Evolutionary conservation across 345 rosid genomes (phyloP), one percentile per base, ranked within the genome.

Genomic region (Lagerstroemia speciosa): DNA sequence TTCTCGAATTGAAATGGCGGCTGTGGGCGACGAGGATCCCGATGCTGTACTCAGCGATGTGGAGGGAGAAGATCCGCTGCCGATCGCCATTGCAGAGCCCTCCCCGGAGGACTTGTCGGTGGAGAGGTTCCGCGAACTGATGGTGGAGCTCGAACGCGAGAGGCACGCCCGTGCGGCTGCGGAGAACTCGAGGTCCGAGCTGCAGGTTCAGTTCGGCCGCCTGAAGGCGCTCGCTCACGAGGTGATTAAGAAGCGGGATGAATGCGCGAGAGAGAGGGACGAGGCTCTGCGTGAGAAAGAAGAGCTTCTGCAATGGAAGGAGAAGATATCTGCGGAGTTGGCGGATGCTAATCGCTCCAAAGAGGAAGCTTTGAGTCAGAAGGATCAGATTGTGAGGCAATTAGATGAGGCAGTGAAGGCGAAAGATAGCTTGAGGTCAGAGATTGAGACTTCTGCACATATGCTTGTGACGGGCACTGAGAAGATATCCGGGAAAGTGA

Each of bases 381-480:
- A 81, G 55, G 91, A 89, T 69, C 92, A 89, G 67, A 43, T 78
- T 4, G 72, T 71, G 22, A 84, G 74, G 78, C 87, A 84, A 62
- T 72, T 91, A 22, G 95, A 85, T 9, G 95, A 91, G 34, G 78
- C 74, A 14, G 58, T 76, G 52, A 89, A 85, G 69, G 80, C 75
- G 24, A 89, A 77, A 79, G 98, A 94, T 68, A 83, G 74, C 64
- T 76, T 87, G 74, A 82, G 82, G 69, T 75, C 86, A 17, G 98
- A 94, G 84, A 81, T 89, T 34, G 99, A 92, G 79, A 89, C 76
- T 57, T 88, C 92, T 1, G 83, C 91, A 33, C 98, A 92, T 74
- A 88, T 94, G 97, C 77, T 94, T 30, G 89, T 88, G 31, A 89
- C 97, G 31, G 98, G 98, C 64, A 91, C 91, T 31, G 99, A 94